phyloP scores from a whole-genome alignment of 2,329 filamentous ascomycete genomes.

The Grosmannia serpens region DNA sequence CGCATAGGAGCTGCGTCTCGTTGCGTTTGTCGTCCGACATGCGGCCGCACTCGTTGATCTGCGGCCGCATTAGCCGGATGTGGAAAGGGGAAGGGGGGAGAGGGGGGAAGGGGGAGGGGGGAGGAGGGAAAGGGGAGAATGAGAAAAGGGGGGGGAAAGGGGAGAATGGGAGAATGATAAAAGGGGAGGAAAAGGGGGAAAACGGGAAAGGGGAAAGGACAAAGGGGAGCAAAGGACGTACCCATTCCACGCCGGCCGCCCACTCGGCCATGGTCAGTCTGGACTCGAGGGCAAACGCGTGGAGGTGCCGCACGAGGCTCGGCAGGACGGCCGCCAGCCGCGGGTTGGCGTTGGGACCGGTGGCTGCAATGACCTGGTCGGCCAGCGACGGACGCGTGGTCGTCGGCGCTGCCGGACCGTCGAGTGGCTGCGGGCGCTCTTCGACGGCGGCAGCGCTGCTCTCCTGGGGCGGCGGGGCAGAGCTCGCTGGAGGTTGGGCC shows the following conservation, averaged over 20 bases:
- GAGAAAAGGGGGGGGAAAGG: no score
- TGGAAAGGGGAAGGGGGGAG: neutral
- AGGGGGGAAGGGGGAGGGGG: neutral
- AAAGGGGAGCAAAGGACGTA: neutral
- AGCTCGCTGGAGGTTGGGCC: neutral
- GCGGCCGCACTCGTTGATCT: conserved; percentile 52
- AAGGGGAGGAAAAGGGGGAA: no score
- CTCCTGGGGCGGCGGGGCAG: neutral
- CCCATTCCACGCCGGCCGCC: conserved; percentile 49
- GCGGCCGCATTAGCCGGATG: no score
- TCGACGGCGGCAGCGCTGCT: no score
- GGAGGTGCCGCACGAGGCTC: conserved; percentile 22
- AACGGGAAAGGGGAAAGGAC: neutral
- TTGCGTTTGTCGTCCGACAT: conserved; percentile 52
- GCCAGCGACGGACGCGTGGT: neutral
- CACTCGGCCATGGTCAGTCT: conserved; percentile 55
- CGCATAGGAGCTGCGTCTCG: conserved; percentile 56
- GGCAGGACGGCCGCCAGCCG: neutral
- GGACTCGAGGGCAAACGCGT: conserved; percentile 58
- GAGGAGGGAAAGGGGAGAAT: no score
- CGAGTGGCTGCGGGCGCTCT: neutral
- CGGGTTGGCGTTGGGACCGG: neutral
- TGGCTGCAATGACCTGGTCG: neutral
- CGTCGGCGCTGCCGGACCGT: neutral
- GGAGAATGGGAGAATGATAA: no score